Conservation (phyloP, 345 rosid genomes). For the Eucalyptus leucophloia region DNA sequence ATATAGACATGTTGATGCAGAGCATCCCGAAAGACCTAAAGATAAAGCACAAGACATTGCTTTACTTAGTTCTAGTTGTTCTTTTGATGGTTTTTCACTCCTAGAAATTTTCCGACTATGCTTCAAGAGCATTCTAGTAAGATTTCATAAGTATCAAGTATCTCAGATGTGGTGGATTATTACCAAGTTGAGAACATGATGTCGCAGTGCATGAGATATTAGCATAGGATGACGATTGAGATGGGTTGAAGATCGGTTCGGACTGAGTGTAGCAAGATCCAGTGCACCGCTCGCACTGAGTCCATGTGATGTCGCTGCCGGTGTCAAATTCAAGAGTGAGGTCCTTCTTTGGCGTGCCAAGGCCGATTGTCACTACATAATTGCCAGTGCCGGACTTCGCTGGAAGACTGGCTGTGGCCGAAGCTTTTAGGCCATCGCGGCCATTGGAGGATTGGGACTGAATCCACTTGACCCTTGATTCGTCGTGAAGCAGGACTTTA, state of each 20-base stretch:
- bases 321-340: constrained; percentile 4
- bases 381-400: background rate
- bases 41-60: background rate
- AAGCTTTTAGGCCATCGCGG: background rate
- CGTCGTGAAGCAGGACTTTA: background rate
- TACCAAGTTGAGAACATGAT: background rate
- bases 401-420: background rate
- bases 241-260: constrained; percentile 3
- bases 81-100: background rate
- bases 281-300: constrained; percentile 7
- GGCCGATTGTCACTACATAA: background rate
- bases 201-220: background rate
- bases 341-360: constrained; percentile 1
- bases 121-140: background rate
- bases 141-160: background rate
- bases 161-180: background rate
- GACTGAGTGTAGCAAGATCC: constrained; percentile 1
- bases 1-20: background rate
- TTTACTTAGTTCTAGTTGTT: background rate
- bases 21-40: background rate
- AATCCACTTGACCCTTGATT: background rate
- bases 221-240: background rate
- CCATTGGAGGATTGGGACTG: background rate
- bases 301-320: constrained; percentile 16
- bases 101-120: background rate